Evolutionary conservation across 169 alveolate species (phyloP).

Genomic region (Cryptosporidium bovis): DNA sequence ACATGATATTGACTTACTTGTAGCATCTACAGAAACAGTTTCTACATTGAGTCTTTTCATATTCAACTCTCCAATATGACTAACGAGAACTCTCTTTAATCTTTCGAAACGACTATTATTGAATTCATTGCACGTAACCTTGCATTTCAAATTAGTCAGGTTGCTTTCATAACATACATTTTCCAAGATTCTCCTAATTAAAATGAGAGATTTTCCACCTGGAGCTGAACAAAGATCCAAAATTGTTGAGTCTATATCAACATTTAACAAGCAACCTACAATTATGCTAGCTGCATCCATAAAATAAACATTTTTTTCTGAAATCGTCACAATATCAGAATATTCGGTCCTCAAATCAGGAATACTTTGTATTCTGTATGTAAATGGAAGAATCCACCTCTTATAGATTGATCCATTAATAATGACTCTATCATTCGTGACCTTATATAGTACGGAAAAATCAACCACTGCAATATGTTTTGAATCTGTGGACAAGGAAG

Average conservation of each 20-base stretch:
- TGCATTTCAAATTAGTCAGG: constrained; percentile 70
- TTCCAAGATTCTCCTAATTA: constrained; percentile 76
- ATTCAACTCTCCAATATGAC: constrained; percentile 29
- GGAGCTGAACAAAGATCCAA: constrained; percentile 90
- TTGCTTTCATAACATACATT: constrained; percentile 52
- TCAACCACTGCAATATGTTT: constrained; percentile 58
- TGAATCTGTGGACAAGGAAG: constrained; percentile 20
- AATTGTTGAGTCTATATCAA: constrained; percentile 78
- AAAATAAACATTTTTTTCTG: constrained; percentile 40
- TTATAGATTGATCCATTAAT: constrained; percentile 20
- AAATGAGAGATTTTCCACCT: constrained; percentile 86
- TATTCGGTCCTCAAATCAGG: background rate
- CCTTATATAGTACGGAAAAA: background rate
- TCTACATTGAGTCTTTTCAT: constrained; percentile 17
- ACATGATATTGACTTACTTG: background rate
- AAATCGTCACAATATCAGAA: background rate
- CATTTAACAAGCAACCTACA: constrained; percentile 7
- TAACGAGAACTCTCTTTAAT: constrained; percentile 75
- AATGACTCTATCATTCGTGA: background rate
- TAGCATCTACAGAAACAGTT: constrained; percentile 33
- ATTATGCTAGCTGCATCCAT: constrained; percentile 72
- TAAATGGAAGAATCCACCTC: constrained; percentile 44
- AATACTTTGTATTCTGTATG: background rate
- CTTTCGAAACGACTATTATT: constrained; percentile 76
- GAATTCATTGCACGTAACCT: constrained; percentile 80